A percentile compares a stretch with the other conserved stretches of the same genome.
These are phyloP conservation scores for Epichloe elymi DNA, from an alignment of 2,329 filamentous ascomycete genomes.

Conservation along the genomic window DNA sequence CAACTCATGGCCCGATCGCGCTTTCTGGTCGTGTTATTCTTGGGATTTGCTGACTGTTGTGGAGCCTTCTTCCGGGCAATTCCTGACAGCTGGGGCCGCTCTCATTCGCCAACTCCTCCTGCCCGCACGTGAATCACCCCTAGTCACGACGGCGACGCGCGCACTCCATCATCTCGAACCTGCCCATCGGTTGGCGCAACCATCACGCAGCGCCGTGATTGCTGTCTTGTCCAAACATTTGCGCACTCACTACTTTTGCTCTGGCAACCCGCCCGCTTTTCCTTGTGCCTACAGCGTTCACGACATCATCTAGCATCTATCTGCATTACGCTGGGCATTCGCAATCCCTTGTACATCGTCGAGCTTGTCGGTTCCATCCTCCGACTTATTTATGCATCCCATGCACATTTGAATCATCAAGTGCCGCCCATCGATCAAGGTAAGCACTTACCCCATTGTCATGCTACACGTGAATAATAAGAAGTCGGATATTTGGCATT, in stretches of 20 bases:
- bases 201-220: slow-evolving; percentile 2
- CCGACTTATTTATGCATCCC: slow-evolving; percentile 2
- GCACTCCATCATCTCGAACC: slow-evolving; percentile 6
- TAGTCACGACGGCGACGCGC: slow-evolving; percentile 7
- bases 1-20: slow-evolving; percentile 1
- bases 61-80: background rate
- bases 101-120: slow-evolving; percentile 1
- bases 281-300: background rate
- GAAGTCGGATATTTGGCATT: background rate
- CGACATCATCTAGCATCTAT: background rate
- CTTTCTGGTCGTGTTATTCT: background rate
- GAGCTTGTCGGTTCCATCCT: background rate
- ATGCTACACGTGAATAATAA: background rate
- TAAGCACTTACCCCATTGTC: background rate
- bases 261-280: background rate
- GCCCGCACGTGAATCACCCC: slow-evolving; percentile 5
- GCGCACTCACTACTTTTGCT: background rate
- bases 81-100: background rate
- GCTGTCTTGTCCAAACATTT: background rate
- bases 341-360: background rate
- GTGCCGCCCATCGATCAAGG: background rate
- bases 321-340: background rate
- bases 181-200: slow-evolving; percentile 1
- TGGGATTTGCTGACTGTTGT: background rate
- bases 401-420: background rate